A percentile compares a stretch with the other conserved stretches of the same genome.
phyloP scores from a whole-genome alignment of 169 alveolate species.

The Eimeria mitis region DNA sequence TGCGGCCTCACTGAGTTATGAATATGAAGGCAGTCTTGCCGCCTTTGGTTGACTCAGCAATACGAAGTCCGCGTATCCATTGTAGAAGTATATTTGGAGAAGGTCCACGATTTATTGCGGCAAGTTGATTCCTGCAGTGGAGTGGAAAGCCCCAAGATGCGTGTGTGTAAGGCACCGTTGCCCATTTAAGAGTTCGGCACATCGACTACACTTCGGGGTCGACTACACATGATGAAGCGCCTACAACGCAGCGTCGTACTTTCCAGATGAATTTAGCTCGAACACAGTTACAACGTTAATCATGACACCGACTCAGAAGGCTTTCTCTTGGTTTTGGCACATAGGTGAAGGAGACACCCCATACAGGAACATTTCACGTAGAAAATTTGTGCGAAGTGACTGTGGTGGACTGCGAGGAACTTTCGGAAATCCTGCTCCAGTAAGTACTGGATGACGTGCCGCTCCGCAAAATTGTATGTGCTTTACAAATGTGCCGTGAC shows the following conservation, averaged over 20 bases:
- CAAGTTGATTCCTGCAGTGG: constrained; percentile 6
- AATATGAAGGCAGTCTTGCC: background rate
- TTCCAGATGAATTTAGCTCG: too few relatives aligned
- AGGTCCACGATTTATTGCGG: constrained; percentile 49
- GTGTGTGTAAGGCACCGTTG: constrained; percentile 59
- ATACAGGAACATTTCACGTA: constrained; percentile 50
- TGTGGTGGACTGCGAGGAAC: constrained; percentile 42
- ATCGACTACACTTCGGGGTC: background rate
- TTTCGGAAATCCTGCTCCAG: constrained; percentile 51
- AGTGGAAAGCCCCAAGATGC: constrained; percentile 34
- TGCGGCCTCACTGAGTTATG: background rate
- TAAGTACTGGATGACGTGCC: background rate
- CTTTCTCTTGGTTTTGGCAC: background rate
- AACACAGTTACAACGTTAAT: background rate
- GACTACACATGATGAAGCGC: background rate
- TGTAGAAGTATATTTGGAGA: constrained; percentile 68
- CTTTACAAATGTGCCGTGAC: background rate
- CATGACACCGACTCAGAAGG: background rate
- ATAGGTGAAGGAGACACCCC: constrained; percentile 61
- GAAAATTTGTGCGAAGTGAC: constrained; percentile 70
- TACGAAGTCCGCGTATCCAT: constrained; percentile 64
- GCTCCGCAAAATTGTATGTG: background rate
- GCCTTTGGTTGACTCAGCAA: constrained; percentile 36
- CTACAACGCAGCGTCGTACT: background rate
- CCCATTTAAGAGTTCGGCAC: background rate